Base-by-base conservation (phyloP, 345 rosid species). In the Populus davidiana region DNA sequence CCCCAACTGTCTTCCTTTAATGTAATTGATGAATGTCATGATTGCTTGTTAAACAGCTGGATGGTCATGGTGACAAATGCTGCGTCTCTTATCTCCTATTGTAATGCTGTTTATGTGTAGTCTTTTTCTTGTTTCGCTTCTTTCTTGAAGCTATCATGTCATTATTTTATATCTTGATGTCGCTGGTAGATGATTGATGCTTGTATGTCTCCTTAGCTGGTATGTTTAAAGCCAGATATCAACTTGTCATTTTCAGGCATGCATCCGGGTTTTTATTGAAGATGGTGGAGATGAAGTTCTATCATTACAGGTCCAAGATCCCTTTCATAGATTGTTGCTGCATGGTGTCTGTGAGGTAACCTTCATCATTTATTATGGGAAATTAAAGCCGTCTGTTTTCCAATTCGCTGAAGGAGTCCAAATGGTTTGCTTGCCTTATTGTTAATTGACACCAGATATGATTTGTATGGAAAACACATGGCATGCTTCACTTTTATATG, bases 311-410 rank as follows among this genome's bases (percentile, higher is more conserved):
- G 94, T 95, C 83, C 96, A 91, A 86, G 99, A 95, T 77, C 93
- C 98, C 36, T 95, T 95, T 72, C 98, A 89, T 52, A 85, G 99
- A 85, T 86, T 95, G 85, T 80, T 95, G 82, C 87, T 95, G 79
- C 99, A 95, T 73, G 99, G 97, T 81, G 93, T 93, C 69, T 91
- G 98, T 78, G 98, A 95, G 98, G 98, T 92, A 89, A 75, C 62
- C 35, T 64, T 7, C 20, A 49, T n/a, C 75, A 23, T 49, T 29
- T 17, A 10, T 43, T 21, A 8, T 38, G 18, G 18, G 27, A 74
- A 61, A 6, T 10, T 9, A 11, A 11, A n/a, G 14, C 27, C 25
- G 16, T 8, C 29, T 21, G 14, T 63, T 63, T 29, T 0, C 16
- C 67, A 1, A 44, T 44, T 63, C 3, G 5, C 29, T 29, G 27